These are phyloP conservation scores for Leonotis leonurus DNA, from an alignment of 257 asterid species.

Conservation along the genomic window DNA sequence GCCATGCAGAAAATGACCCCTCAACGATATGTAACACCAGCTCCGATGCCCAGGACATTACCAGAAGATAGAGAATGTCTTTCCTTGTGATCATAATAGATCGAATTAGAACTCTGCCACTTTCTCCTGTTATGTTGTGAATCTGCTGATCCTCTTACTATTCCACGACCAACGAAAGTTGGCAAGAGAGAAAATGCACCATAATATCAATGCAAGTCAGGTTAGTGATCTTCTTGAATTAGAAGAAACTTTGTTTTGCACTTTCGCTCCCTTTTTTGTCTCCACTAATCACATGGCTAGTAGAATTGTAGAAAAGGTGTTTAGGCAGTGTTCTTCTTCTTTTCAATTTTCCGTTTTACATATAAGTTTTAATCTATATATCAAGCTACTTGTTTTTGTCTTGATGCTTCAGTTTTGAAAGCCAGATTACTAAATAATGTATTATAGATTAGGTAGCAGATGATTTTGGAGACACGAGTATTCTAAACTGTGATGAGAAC, in stretches of 20 bases:
- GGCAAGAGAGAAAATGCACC: too few relatives aligned
- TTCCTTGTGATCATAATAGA: slow-evolving; percentile 18
- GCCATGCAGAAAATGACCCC: slow-evolving; percentile 18
- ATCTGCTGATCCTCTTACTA: too few relatives aligned
- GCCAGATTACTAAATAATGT: not conserved
- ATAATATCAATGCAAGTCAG: slow-evolving; percentile 12
- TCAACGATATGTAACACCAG: slow-evolving; percentile 49
- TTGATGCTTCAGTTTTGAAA: not conserved
- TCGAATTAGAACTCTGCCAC: not conserved
- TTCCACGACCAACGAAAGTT: too few relatives aligned
- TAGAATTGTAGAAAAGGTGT: not conserved
- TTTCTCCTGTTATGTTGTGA: too few relatives aligned
- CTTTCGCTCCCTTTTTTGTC: not conserved
- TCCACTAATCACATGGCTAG: too few relatives aligned
- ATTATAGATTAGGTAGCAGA: not conserved
- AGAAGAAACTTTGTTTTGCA: not conserved
- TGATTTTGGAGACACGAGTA: not conserved
- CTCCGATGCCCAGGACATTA: slow-evolving; percentile 54
- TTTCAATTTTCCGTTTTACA: too few relatives aligned
- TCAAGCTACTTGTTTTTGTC: not conserved
- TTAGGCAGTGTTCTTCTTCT: not conserved
- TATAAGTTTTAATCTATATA: not conserved
- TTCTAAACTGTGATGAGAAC: not conserved
- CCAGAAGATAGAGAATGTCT: slow-evolving; percentile 53
- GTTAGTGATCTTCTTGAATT: slow-evolving; percentile 25